Evolutionary conservation across 1,284 basidiomycete species (phyloP).

Genomic region (Hemileia vastatrix): DNA sequence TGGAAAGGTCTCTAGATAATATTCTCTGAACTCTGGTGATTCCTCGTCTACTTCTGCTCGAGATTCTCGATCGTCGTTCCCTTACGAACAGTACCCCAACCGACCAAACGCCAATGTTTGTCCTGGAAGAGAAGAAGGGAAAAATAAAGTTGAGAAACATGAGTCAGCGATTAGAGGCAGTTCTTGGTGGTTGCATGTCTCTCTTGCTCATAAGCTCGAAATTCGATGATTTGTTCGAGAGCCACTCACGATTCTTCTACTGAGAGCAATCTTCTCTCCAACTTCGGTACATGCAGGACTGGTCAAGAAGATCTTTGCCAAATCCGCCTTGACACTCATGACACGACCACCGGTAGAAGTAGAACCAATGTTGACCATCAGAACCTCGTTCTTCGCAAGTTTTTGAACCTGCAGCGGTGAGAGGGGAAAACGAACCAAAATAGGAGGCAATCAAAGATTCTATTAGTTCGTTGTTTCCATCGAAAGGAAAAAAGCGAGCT

Average conservation of each 20-base stretch:
- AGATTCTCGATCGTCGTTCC: neutral
- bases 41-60: neutral
- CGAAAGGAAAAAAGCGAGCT: neutral
- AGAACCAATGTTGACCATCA: conserved; percentile 87
- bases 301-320: conserved; percentile 82
- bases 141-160: neutral
- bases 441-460: neutral
- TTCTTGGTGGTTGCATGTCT: too few relatives aligned
- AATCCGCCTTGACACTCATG: conserved; percentile 79
- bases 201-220: too few relatives aligned
- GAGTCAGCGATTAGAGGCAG: neutral
- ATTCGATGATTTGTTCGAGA: too few relatives aligned
- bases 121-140: too few relatives aligned
- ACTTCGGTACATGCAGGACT: conserved; percentile 86
- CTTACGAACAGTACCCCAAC: conserved; percentile 41
- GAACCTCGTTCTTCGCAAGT: conserved; percentile 79
- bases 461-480: too few relatives aligned
- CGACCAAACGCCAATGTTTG: conserved; percentile 76
- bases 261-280: conserved; percentile 87
- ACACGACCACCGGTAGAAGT: conserved; percentile 89
- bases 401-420: conserved; percentile 58
- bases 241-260: conserved; percentile 61
- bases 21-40: too few relatives aligned
- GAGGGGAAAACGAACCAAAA: neutral
- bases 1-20: too few relatives aligned